Evolutionary conservation across 2,329 filamentous ascomycete species (phyloP), one percentile per base, ranked within the genome.

Genomic region (Sporothrix luriei): DNA sequence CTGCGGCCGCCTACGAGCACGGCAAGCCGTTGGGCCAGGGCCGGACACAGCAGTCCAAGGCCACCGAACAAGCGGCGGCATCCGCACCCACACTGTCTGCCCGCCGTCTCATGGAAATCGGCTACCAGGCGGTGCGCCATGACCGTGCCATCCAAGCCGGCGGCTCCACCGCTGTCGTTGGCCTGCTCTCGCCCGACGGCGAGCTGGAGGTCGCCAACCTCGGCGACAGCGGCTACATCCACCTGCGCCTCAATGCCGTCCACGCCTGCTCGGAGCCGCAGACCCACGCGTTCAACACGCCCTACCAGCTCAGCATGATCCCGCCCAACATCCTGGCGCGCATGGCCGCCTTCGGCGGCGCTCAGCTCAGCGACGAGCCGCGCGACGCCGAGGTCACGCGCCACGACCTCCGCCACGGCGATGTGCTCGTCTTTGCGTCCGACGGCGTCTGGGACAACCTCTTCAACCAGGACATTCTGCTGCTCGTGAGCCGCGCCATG

Each of bases 371-470:
- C 77, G 95, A 99, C 80, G 84, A 90, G 70, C 95, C 95, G 14
- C 86, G 88, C 73, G 92, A 98, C 76, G 92, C 95, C 24, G 91
- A 92, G 77, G 86, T 96, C 38, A 90, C 90, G 19, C 88, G 88
- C 71, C 89, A 96, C 78, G 80, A 83, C 54, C 85, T 98, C 69
- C 89, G 91, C 73, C 93, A 98, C 78, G 95, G 95, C 24, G 95
- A 99, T 77, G 90, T 99, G 1, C 83, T 98, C n/a, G 81, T 99
- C 21, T 91, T 99, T 74, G 95, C 93, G 1, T 97, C 93, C 0
- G 95, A 99, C 79, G 95, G 95, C 4, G 91, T 98, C 4, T 95
- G 95, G 86, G 95, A 99, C 79, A 99, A 99, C 75, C 84, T 99
- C 43, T 95, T 92, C 76, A 91, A 93, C 75, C 91, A 97, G 76